These are phyloP conservation scores for Musa schizocarpa DNA, from an alignment of 176 grass and related monocot genomes.

Conservation along the genomic window DNA sequence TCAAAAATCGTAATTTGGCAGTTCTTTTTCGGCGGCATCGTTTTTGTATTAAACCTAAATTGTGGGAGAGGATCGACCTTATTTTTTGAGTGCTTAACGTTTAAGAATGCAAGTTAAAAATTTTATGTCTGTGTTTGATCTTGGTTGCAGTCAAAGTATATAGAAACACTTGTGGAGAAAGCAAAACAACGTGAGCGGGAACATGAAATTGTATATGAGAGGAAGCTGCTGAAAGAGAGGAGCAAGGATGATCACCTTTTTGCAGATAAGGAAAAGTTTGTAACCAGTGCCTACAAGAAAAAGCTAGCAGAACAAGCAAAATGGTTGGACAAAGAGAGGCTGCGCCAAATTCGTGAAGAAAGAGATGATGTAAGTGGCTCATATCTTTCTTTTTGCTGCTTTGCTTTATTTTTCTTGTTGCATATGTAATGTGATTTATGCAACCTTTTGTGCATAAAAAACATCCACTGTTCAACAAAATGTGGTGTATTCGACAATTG, in stretches of 20 bases:
- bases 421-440: background rate
- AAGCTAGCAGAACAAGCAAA: slow-evolving; percentile 86
- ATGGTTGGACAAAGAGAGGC: slow-evolving; percentile 84
- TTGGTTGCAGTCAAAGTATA: slow-evolving; percentile 74
- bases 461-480: too few species aligned
- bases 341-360: slow-evolving; percentile 57
- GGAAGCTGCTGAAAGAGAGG: slow-evolving; percentile 85
- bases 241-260: slow-evolving; percentile 90
- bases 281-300: slow-evolving; percentile 86
- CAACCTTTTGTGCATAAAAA: too few species aligned
- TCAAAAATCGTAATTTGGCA: too few species aligned
- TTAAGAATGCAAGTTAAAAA: background rate
- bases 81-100: too few species aligned
- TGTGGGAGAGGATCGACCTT: too few species aligned
- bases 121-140: slow-evolving; percentile 12
- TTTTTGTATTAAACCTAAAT: too few species aligned
- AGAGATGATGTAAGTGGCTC: slow-evolving; percentile 76
- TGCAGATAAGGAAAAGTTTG: slow-evolving; percentile 81
- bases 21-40: too few species aligned
- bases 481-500: too few species aligned
- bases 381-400: background rate
- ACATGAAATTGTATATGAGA: slow-evolving; percentile 90
- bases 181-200: slow-evolving; percentile 80
- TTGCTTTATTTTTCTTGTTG: background rate
- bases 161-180: slow-evolving; percentile 74